phyloP scores from a whole-genome alignment of 1,284 basidiomycete genomes.

The Cystobasidiaceae sp. region DNA sequence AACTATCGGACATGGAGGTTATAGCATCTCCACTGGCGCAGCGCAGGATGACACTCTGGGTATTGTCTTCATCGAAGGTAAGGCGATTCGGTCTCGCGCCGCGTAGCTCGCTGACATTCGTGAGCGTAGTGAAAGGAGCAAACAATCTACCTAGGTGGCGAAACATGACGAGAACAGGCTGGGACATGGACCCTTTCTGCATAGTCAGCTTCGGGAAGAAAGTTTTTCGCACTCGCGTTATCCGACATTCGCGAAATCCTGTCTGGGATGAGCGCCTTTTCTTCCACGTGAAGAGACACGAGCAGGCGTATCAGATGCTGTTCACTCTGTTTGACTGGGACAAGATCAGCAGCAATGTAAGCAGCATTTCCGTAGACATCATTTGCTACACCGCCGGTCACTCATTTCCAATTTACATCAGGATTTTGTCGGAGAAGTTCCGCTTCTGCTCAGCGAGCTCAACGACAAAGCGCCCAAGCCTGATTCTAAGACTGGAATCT shows the following conservation, averaged over 20 bases:
- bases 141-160: constrained; percentile 76
- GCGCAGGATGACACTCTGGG: constrained; percentile 72
- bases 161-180: constrained; percentile 79
- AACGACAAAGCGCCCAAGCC: constrained; percentile 67
- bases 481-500: constrained; percentile 66
- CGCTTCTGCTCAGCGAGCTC: constrained; percentile 65
- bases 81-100: neutral
- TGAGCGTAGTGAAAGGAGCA: constrained; percentile 56
- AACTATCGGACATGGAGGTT: constrained; percentile 13
- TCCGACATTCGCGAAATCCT: constrained; percentile 62
- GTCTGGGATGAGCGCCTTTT: constrained; percentile 92
- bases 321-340: constrained; percentile 90
- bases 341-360: constrained; percentile 37
- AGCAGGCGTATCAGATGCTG: constrained; percentile 59
- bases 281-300: constrained; percentile 87
- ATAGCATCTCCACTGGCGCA: constrained; percentile 33
- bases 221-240: constrained; percentile 74
- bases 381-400: neutral
- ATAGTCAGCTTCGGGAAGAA: constrained; percentile 95
- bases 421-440: constrained; percentile 63
- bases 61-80: constrained; percentile 72
- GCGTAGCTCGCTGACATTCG: neutral
- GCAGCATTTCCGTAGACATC: neutral
- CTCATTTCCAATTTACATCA: neutral
- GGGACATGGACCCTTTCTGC: constrained; percentile 97